A percentile compares a stretch with the other conserved stretches of the same genome.
Conservation (phyloP, 2,329 filamentous ascomycete species). For the Xylariaceae sp. region DNA sequence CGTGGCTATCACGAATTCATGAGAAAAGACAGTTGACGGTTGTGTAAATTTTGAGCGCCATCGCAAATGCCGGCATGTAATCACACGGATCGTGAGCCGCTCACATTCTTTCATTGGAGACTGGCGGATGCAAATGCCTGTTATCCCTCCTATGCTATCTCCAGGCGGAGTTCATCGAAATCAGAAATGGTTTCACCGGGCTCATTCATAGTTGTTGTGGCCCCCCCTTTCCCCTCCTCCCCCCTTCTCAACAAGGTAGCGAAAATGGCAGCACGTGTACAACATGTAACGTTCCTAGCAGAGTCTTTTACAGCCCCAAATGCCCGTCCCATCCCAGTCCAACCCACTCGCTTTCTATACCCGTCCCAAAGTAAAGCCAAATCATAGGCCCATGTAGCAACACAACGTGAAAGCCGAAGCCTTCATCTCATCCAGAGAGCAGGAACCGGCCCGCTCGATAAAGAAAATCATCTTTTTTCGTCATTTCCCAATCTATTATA, state of each 20-base stretch:
- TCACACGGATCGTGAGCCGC: conserved; percentile 16
- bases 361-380: conserved; percentile 8
- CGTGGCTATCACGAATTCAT: background rate
- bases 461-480: conserved; percentile 4
- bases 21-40: background rate
- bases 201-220: background rate
- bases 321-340: background rate
- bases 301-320: conserved; percentile 1
- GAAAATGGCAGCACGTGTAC: background rate
- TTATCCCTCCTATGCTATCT: conserved; percentile 13
- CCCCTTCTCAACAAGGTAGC: background rate
- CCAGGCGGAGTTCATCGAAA: conserved; percentile 4
- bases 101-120: conserved; percentile 18
- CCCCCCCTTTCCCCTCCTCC: background rate
- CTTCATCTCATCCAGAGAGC: conserved; percentile 6
- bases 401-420: conserved; percentile 1
- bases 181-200: conserved; percentile 1
- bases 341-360: background rate
- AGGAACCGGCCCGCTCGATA: conserved; percentile 17
- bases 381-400: conserved; percentile 8
- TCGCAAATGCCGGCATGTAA: background rate
- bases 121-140: conserved; percentile 11
- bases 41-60: background rate
- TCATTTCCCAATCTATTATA: conserved; percentile 21
- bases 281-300: conserved; percentile 2